Conservation (phyloP, 345 rosid genomes). For the Theobroma cacao region DNA sequence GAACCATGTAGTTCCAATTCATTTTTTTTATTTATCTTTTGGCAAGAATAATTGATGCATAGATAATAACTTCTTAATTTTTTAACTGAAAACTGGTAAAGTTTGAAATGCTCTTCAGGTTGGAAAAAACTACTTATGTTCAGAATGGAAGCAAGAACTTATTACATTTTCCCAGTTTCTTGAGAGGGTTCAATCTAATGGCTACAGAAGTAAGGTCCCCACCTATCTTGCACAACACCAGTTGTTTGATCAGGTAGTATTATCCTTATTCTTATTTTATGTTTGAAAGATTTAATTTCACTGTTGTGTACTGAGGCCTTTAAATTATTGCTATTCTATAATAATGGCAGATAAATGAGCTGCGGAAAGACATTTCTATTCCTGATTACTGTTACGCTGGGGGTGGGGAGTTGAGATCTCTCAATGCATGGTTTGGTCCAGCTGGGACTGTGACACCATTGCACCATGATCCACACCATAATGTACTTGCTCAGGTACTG, state of each 20-base stretch:
- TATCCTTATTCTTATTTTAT: neutral
- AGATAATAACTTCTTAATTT: neutral
- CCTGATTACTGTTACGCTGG: constrained; percentile 96
- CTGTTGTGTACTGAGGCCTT: constrained; percentile 15
- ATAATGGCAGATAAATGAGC: constrained; percentile 70
- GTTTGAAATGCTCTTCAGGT: constrained; percentile 74
- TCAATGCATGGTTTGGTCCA: constrained; percentile 99
- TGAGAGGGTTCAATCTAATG: constrained; percentile 61
- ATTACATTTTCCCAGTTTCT: constrained; percentile 89
- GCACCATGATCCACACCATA: constrained; percentile 99
- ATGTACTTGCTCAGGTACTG: constrained; percentile 86
- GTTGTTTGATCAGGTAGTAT: constrained; percentile 80
- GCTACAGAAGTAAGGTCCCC: constrained; percentile 40
- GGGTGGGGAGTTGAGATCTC: constrained; percentile 84
- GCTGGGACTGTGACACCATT: constrained; percentile 91
- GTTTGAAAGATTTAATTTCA: neutral
- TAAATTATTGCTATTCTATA: constrained; percentile 10
- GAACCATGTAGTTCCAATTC: neutral
- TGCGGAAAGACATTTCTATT: constrained; percentile 72
- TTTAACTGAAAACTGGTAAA: constrained; percentile 55
- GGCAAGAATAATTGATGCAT: neutral
- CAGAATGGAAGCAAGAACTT: constrained; percentile 98
- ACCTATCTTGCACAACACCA: constrained; percentile 98
- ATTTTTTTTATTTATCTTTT: neutral
- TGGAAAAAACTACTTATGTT: constrained; percentile 85